Percentiles rank a stretch among this genome's conserved stretches.
These are phyloP conservation scores for Sporothrix sp. DNA, from an alignment of 2,329 filamentous ascomycete species.

Conservation along the genomic window DNA sequence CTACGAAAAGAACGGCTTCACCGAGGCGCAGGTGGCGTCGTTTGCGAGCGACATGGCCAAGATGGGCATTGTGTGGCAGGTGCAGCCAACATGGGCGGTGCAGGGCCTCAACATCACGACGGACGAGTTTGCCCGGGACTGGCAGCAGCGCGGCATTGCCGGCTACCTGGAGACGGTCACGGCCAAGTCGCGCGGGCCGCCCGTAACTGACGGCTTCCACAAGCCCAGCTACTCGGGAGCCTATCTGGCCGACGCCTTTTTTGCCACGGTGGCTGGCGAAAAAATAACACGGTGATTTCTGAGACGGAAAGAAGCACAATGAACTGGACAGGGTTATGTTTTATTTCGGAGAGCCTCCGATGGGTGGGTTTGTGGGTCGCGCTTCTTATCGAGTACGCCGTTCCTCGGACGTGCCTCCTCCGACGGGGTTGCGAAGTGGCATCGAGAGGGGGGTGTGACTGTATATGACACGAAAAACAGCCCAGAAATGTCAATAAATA, in stretches of 20 bases:
- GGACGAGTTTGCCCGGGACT: slow-evolving; percentile 26
- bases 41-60: slow-evolving; percentile 22
- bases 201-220: slow-evolving; percentile 1
- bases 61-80: slow-evolving; percentile 31
- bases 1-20: slow-evolving; percentile 9
- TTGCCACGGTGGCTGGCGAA: slow-evolving; percentile 4
- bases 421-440: too few relatives aligned
- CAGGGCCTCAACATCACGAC: slow-evolving; percentile 28
- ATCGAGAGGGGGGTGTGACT: too few relatives aligned
- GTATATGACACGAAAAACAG: too few relatives aligned
- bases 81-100: slow-evolving; percentile 31
- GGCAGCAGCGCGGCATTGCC: slow-evolving; percentile 27
- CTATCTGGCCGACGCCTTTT: slow-evolving; percentile 5
- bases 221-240: slow-evolving; percentile 5
- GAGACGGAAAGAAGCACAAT: too few relatives aligned
- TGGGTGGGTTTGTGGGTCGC: too few relatives aligned
- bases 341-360: too few relatives aligned
- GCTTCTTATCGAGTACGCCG: too few relatives aligned
- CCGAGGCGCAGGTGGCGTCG: background rate
- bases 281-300: too few relatives aligned
- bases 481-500: too few relatives aligned
- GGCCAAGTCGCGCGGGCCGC: slow-evolving; percentile 17
- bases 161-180: slow-evolving; percentile 24
- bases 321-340: too few relatives aligned
- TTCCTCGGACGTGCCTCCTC: too few relatives aligned